Evolutionary conservation across 2,329 filamentous ascomycete genomes (phyloP).

Genomic region (Davidsoniella neocaledoniae): DNA sequence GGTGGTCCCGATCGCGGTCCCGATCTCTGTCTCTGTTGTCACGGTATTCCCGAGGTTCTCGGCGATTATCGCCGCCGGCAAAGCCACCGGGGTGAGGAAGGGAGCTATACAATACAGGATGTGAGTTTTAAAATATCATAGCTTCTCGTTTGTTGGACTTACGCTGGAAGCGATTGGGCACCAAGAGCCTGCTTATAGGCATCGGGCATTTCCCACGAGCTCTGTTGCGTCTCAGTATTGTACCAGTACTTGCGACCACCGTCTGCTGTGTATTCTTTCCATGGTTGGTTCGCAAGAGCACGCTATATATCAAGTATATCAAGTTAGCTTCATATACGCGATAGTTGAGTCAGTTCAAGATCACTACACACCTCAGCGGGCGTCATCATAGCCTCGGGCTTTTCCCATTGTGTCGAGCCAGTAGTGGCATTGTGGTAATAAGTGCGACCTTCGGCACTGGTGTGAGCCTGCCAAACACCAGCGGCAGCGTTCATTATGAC

Average conservation of each 20-base stretch:
- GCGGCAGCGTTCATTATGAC: slow-evolving; percentile 8
- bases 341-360: not conserved
- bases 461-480: slow-evolving; percentile 59
- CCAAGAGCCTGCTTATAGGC: slow-evolving; percentile 60
- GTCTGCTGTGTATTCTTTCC: slow-evolving; percentile 81
- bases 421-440: slow-evolving; percentile 87
- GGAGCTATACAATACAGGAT: not conserved
- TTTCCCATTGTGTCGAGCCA: slow-evolving; percentile 84
- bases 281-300: slow-evolving; percentile 65
- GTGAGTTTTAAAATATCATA: not conserved
- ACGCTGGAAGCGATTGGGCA: slow-evolving; percentile 19
- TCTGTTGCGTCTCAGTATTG: slow-evolving; percentile 80
- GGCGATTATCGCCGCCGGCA: slow-evolving; percentile 15
- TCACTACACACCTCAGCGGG: slow-evolving; percentile 49
- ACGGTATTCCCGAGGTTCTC: slow-evolving; percentile 21
- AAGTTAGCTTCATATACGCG: not conserved
- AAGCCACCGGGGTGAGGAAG: slow-evolving; percentile 27
- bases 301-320: slow-evolving; percentile 32
- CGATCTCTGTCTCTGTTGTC: slow-evolving; percentile 13
- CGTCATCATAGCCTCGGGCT: slow-evolving; percentile 78
- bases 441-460: slow-evolving; percentile 60
- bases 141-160: not conserved
- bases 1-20: slow-evolving; percentile 16
- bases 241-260: slow-evolving; percentile 91
- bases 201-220: slow-evolving; percentile 88